Evolutionary conservation across 1,284 basidiomycete species (phyloP), one percentile per base, ranked within the genome.

Genomic region (Pascua sp.): DNA sequence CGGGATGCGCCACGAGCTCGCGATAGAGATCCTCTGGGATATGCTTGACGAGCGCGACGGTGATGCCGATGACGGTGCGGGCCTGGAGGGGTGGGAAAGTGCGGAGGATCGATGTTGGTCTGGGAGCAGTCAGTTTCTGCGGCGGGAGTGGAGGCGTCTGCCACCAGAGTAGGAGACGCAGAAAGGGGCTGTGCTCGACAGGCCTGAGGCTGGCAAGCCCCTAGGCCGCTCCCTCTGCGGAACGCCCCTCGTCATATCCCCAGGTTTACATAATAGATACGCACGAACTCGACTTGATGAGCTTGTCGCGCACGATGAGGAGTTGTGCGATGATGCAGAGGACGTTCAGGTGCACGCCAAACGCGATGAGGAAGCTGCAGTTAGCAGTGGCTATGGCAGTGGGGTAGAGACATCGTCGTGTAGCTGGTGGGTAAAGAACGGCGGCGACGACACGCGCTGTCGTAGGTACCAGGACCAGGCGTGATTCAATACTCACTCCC

Each of bases 301-400:
- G 84, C 50, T 92, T 89, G 56, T 91, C 87, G 60, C 91, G 82
- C 77, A 97, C 94, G 18, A 96, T 83, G 4, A 93, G 78, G 1
- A 98, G 80, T 70, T 98, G 95, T 4, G 95, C 93, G 56, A 98
- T 94, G 9, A 98, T 91, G 72, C 93, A 97, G 13, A 98, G 82
- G 11, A 98, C 87, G 71, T 98, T 98, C 32, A 98, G 81, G 71
- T 98, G 95, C 8, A 94, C 89, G 12, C 95, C 95, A 69, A 94
- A 98, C 1, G 94, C 91, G 37, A 98, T 83, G 12, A 98, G 82
- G 73, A 98, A 98, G 77, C 76, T 77, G 55, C 2, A 4, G 38
- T 55, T 11, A 60, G 50, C 37, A 32, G 24, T 32, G 24, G 24
- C 3, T 7, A 32, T 32, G 24, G 8, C 15, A 17, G 24, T 7